A percentile compares a stretch with the other conserved stretches of the same genome.
Evolutionary conservation across 805 yeast species (phyloP).

Genomic region (Saturnispora quitensis): DNA sequence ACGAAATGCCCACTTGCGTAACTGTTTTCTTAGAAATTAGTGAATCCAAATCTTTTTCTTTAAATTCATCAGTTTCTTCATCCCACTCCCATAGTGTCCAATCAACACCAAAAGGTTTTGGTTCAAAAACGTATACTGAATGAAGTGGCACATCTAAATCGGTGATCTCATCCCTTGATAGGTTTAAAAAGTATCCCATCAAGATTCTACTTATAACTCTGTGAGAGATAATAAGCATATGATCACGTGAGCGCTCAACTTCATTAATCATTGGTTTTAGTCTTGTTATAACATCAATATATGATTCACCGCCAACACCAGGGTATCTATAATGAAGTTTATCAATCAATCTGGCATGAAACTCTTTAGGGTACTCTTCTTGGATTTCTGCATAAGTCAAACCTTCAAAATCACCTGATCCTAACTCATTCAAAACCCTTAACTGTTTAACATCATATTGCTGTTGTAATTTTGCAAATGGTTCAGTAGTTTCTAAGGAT

Average conservation of each 20-base stretch:
- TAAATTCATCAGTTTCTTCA: conserved; percentile 70
- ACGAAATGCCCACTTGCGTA: conserved; percentile 62
- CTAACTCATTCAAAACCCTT: conserved; percentile 89
- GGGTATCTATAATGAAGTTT: conserved; percentile 88
- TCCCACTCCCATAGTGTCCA: conserved; percentile 86
- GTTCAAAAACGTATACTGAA: conserved; percentile 81
- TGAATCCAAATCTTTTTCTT: conserved; percentile 39
- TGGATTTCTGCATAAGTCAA: conserved; percentile 87
- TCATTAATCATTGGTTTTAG: conserved; percentile 86
- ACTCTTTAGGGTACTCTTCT: conserved; percentile 64
- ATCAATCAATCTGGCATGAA: conserved; percentile 61
- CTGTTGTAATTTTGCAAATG: conserved; percentile 52
- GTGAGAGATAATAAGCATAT: conserved; percentile 74
- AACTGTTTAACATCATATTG: conserved; percentile 73
- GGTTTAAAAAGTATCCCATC: conserved; percentile 80
- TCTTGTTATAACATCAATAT: conserved; percentile 85
- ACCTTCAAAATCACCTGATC: conserved; percentile 90
- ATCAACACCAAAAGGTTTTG: conserved; percentile 92
- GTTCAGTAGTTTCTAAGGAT: conserved; percentile 67
- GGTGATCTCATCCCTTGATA: conserved; percentile 71
- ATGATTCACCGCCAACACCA: conserved; percentile 95
- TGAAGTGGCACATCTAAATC: conserved; percentile 91
- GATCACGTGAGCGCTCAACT: conserved; percentile 84
- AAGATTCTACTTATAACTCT: conserved; percentile 85
- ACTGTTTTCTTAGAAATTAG: conserved; percentile 42